Evolutionary conservation across 768 basidiomycete genomes (phyloP).

Genomic region (Lactarius tabidus): DNA sequence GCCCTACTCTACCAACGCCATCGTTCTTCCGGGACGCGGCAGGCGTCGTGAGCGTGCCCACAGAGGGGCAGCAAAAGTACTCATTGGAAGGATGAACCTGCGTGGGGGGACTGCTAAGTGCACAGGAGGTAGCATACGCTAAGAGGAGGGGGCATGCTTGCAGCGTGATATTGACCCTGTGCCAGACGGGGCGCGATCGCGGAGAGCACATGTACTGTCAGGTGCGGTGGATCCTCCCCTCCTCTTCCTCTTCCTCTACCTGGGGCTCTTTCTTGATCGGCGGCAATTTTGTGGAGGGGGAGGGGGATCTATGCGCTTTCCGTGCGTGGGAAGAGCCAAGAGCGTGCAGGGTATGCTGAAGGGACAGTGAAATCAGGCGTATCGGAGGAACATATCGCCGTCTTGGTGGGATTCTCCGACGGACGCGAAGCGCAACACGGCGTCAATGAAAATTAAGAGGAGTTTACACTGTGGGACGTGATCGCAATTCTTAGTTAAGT

Average conservation of each 20-base stretch:
- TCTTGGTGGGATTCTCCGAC: conserved; percentile 6
- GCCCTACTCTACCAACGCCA: no score
- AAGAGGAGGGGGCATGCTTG: conserved; percentile 50
- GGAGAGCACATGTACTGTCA: conserved; percentile 64
- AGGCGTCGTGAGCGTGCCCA: conserved; percentile 38
- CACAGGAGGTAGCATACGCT: conserved; percentile 46
- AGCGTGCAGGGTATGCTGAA: conserved; percentile 1
- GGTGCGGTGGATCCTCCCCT: conserved; percentile 54
- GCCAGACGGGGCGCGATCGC: conserved; percentile 67
- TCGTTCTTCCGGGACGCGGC: conserved; percentile 33
- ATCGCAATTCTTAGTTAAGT: conserved; percentile 1
- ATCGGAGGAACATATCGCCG: conserved; percentile 6
- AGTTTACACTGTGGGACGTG: neutral
- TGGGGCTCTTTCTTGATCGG: conserved; percentile 3
- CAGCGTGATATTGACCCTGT: conserved; percentile 66
- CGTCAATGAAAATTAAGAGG: conserved; percentile 1
- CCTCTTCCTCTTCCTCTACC: neutral
- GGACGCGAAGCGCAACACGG: conserved; percentile 9
- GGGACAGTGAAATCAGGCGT: conserved; percentile 14
- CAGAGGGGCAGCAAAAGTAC: conserved; percentile 55
- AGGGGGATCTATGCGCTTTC: conserved; percentile 18
- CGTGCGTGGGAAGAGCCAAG: neutral
- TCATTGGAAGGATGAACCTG: conserved; percentile 74
- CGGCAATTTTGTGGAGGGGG: conserved; percentile 30
- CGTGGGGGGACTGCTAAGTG: conserved; percentile 45